Base-by-base conservation (phyloP, 441 rosid species). In the Aleurites moluccanus region DNA sequence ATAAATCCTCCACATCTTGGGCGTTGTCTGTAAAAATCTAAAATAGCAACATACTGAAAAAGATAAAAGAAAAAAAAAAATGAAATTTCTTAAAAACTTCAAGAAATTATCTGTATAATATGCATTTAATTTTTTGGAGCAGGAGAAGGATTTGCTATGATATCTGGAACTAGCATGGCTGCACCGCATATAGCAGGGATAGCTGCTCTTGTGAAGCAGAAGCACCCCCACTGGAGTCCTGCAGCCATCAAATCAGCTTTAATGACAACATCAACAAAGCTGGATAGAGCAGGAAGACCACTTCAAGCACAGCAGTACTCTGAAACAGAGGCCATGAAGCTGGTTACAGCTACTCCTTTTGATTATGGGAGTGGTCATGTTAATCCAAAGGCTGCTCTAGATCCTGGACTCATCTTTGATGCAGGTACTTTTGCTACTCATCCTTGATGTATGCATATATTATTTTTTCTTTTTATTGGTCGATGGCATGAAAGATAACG, bases 91-190 rank as follows among this genome's bases (percentile, higher is more conserved):
- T 30, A 1, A 28, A 13, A 53, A 44, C 63, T 72, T 40, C 10
- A 55, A 23, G 64, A 30, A 52, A 20, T 6, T 42, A 4, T 56
- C 40, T 57, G 70, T 70, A 64, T 69, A 57, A 64, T 56, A 50
- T 52, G 45, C 60, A 14, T 53, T 61, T 76, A 53, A 45, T 71
- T 64, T 27, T 47, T 66, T 72, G 76, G 85, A 64, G 74, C 93
- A 95, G 99, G 99, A 68, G 98, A 96, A 87, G 90, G 81, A 80
- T 96, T 96, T 87, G 99, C 99, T 50, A 77, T 93, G 86, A 90
- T 93, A 53, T 96, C 99, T 21, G 99, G 99, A 64, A 96, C 99
- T 35, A 96, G 99, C 84, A 96, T 96, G 99, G 98, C 99, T 59
- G 97, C 99, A 47, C 99, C 99, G 3, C 99, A 96, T 82, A 96